A percentile compares a stretch with the other conserved stretches of the same genome.
These are phyloP conservation scores for Candida freyschussii DNA, from an alignment of 1,139 yeast genomes.

Conservation along the genomic window DNA sequence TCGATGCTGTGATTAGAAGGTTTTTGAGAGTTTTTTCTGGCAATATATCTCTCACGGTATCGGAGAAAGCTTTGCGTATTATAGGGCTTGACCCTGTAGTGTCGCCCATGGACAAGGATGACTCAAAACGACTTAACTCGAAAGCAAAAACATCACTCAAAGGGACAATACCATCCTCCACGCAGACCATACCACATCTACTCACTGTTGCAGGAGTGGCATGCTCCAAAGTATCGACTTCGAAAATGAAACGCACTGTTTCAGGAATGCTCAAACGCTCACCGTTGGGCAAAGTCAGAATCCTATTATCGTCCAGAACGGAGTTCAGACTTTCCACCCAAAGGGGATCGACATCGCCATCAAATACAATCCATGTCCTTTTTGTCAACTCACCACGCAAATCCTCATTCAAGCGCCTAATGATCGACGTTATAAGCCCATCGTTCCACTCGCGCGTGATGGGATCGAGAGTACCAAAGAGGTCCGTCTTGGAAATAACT, in stretches of 20 bases:
- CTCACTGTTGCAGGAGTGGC: constrained; percentile 92
- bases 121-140: constrained; percentile 6
- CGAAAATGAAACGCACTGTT: constrained; percentile 68
- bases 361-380: constrained; percentile 77
- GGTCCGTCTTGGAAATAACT: constrained; percentile 56
- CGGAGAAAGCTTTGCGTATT: no score
- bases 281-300: constrained; percentile 84
- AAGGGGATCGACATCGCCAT: constrained; percentile 90
- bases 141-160: constrained; percentile 26
- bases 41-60: no score
- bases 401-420: constrained; percentile 57
- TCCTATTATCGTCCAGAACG: constrained; percentile 81
- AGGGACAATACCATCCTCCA: constrained; percentile 39
- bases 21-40: no score
- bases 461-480: constrained; percentile 69
- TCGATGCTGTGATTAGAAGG: no score
- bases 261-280: constrained; percentile 69
- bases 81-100: not conserved
- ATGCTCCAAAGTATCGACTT: constrained; percentile 57
- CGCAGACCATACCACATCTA: constrained; percentile 88
- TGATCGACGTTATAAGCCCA: constrained; percentile 69
- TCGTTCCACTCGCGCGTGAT: constrained; percentile 92
- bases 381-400: constrained; percentile 53
- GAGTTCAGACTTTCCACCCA: constrained; percentile 93
- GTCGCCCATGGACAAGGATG: not conserved